These are phyloP conservation scores for Salix caprea DNA, from an alignment of 345 rosid species.

Conservation along the genomic window DNA sequence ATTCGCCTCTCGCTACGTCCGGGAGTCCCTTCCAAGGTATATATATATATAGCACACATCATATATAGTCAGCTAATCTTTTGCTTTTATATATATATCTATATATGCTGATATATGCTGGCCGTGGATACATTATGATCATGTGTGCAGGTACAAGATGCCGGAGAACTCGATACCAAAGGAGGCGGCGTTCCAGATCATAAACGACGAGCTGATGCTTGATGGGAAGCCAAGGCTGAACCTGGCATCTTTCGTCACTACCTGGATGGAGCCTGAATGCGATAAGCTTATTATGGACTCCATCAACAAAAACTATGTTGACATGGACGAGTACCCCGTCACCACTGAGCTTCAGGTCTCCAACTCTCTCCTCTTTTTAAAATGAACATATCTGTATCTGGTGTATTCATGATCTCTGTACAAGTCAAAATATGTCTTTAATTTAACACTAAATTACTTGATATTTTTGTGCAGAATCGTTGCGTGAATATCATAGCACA, in stretches of 20 bases:
- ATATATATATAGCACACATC: no score
- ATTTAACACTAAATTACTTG: not conserved
- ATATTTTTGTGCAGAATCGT: slow-evolving; percentile 55
- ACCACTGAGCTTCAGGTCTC: slow-evolving; percentile 85
- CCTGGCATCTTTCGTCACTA: slow-evolving; percentile 85
- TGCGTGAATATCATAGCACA: slow-evolving; percentile 95
- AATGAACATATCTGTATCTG: not conserved
- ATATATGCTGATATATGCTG: not conserved
- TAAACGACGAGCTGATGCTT: slow-evolving; percentile 76
- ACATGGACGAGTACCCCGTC: slow-evolving; percentile 96
- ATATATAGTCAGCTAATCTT: not conserved
- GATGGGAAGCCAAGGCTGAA: slow-evolving; percentile 91
- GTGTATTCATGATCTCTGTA: not conserved
- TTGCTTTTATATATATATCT: not conserved
- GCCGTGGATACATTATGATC: not conserved
- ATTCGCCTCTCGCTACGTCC: slow-evolving; percentile 82
- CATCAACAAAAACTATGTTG: slow-evolving; percentile 86
- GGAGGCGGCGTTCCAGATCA: slow-evolving; percentile 92
- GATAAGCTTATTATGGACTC: slow-evolving; percentile 91
- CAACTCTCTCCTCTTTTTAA: not conserved
- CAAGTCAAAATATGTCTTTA: not conserved
- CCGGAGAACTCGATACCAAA: slow-evolving; percentile 85
- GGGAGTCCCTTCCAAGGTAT: slow-evolving; percentile 66
- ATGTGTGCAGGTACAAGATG: slow-evolving; percentile 55
- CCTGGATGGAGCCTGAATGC: slow-evolving; percentile 98